Base-by-base conservation (phyloP, 345 rosid genomes). In the Garcia nutans region DNA sequence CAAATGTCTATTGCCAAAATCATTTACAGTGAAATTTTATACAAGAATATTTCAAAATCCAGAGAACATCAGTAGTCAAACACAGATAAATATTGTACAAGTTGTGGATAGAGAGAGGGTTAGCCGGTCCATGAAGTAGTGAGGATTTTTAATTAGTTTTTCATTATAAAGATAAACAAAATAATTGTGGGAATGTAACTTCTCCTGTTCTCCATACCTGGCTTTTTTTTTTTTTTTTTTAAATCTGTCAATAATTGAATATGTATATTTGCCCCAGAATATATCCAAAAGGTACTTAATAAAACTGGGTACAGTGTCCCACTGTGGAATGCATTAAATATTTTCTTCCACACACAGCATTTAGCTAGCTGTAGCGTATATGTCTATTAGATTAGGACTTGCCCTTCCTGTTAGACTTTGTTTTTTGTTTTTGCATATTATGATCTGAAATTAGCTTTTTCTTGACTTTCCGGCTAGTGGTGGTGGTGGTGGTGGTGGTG, bases 311-410 rank as follows among this genome's bases (percentile, higher is more conserved):
- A 52, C 28, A 66, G 71, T 72, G 62, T 65, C 64, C 72, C 63
- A 62, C 41, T 17, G 5, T 24, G 11, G 6, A 37, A 26, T 31
- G 54, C 71, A 50, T 11, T 28, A 16, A 68, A 68, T 69, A 73
- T 22, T n/a, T 44, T 44, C 65, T 50, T 47, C 22, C 59, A 15
- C 56, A 15, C 47, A 57, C 74, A 56, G 28, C 58, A 22, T 10
- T 54, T 15, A 6, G 16, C 58, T 17, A 55, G 62, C 77, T 74
- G 63, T 65, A 62, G 47, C 50, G 52, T 15, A 10, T 33, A n/a
- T 33, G 68, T 64, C 62, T 52, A 1, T 3, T 37, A 22, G 77
- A 64, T 63, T 72, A 12, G 59, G 67, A 77, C 76, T 45, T 64
- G n/a, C 41, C 79, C 41, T 61, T 71, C 70, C 15, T 58, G 24